These are phyloP conservation scores for Litchi chinensis DNA, from an alignment of 345 rosid genomes.

Conservation along the genomic window DNA sequence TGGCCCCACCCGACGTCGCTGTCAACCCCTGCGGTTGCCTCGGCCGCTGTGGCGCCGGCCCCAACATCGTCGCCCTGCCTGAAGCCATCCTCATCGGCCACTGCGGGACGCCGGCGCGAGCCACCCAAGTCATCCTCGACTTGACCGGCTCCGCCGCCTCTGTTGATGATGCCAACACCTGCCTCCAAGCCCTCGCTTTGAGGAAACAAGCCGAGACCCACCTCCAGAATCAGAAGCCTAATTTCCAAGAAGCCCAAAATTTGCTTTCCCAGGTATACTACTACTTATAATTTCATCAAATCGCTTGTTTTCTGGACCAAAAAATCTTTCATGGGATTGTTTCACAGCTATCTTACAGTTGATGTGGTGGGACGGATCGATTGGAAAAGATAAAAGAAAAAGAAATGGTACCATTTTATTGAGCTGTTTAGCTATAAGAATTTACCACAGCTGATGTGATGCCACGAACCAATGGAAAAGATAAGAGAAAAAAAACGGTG, in stretches of 20 bases:
- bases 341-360: too few relatives aligned
- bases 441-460: too few relatives aligned
- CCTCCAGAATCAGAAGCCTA: slow-evolving; percentile 41
- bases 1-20: slow-evolving; percentile 62
- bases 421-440: too few relatives aligned
- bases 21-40: slow-evolving; percentile 73
- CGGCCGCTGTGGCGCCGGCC: slow-evolving; percentile 90
- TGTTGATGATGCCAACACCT: slow-evolving; percentile 30
- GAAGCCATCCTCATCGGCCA: slow-evolving; percentile 60
- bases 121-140: slow-evolving; percentile 52
- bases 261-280: slow-evolving; percentile 62
- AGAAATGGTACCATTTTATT: too few relatives aligned
- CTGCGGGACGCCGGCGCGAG: slow-evolving; percentile 70
- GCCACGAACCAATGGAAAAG: too few relatives aligned
- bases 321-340: too few relatives aligned
- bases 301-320: too few relatives aligned
- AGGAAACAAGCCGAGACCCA: slow-evolving; percentile 56
- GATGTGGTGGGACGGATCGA: too few relatives aligned
- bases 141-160: slow-evolving; percentile 30
- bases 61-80: slow-evolving; percentile 76
- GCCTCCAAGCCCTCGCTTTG: slow-evolving; percentile 63
- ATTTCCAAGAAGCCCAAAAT: slow-evolving; percentile 54
- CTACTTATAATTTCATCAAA: too few relatives aligned
- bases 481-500: too few relatives aligned
- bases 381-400: too few relatives aligned